phyloP scores from a whole-genome alignment of 164 flowering plant genomes.

The Sedum album region DNA sequence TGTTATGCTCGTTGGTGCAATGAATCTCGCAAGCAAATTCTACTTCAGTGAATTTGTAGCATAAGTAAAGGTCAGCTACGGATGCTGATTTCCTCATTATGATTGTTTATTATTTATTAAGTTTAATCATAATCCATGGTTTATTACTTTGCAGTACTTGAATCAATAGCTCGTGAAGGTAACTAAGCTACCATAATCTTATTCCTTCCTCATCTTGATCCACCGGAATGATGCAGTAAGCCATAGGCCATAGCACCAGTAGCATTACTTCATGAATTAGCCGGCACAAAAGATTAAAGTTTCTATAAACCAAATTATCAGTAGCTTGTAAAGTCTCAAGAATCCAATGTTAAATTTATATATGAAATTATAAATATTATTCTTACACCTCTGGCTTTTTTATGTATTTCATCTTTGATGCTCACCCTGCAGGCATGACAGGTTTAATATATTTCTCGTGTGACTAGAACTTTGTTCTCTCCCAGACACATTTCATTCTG shows the following conservation, averaged over 20 bases:
- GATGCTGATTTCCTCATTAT: not conserved
- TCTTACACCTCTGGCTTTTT: not conserved
- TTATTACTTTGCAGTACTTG: not conserved
- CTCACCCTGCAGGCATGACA: too few relatives aligned
- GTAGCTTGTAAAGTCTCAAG: not conserved
- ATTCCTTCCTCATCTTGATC: not conserved
- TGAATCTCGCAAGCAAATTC: constrained; percentile 45
- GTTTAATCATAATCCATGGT: not conserved
- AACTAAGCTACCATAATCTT: not conserved
- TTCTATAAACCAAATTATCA: not conserved
- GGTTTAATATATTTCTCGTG: too few relatives aligned
- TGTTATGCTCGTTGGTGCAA: constrained; percentile 65
- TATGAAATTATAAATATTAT: not conserved
- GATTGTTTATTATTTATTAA: not conserved
- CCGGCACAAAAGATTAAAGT: not conserved
- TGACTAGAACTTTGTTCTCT: constrained; percentile 15
- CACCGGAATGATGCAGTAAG: not conserved
- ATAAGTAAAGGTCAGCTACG: not conserved
- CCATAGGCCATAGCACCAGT: not conserved
- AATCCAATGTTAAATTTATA: not conserved
- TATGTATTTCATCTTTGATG: not conserved
- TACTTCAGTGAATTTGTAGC: constrained; percentile 16
- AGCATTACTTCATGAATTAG: not conserved
- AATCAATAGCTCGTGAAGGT: not conserved
- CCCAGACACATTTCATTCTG: too few relatives aligned